Conservation (phyloP, 2,329 filamentous ascomycete species). For the Scorias spongiosa region DNA sequence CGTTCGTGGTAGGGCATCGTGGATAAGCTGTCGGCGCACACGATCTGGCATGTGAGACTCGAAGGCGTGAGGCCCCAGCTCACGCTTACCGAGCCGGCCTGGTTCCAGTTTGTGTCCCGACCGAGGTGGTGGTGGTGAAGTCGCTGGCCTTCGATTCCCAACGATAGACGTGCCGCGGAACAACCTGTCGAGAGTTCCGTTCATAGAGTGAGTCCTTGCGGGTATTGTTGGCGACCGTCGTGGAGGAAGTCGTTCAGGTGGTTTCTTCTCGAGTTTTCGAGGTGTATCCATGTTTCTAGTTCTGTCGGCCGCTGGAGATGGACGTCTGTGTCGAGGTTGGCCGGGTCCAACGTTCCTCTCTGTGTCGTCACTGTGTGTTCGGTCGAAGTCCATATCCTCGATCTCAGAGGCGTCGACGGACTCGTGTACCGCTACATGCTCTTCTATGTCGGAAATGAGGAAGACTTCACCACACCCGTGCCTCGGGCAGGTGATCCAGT, state of each 20-base stretch:
- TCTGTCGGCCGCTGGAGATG: background rate
- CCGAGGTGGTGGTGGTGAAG: background rate
- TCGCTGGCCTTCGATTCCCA: background rate
- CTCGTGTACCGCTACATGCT: constrained; percentile 31
- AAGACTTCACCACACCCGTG: constrained; percentile 29
- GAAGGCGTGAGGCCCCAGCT: constrained; percentile 33
- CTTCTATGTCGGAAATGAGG: constrained; percentile 26
- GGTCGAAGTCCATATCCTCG: background rate
- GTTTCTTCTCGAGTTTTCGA: background rate
- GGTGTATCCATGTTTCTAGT: background rate
- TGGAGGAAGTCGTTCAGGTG: background rate
- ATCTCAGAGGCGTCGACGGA: constrained; percentile 5
- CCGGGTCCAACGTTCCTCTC: background rate
- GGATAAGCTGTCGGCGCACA: constrained; percentile 26
- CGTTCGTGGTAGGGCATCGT: constrained; percentile 24
- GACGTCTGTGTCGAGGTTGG: background rate
- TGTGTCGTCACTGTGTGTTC: background rate
- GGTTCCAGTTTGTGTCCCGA: background rate
- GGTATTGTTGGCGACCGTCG: background rate
- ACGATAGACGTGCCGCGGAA: background rate
- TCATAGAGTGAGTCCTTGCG: background rate
- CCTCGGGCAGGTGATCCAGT: constrained; percentile 26
- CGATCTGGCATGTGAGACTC: constrained; percentile 30
- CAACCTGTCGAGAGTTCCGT: background rate
- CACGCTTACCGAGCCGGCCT: constrained; percentile 21